Evolutionary conservation across 1,284 basidiomycete genomes (phyloP), one percentile per base, ranked within the genome.

Genomic region (Cryptococcus wingfieldii): DNA sequence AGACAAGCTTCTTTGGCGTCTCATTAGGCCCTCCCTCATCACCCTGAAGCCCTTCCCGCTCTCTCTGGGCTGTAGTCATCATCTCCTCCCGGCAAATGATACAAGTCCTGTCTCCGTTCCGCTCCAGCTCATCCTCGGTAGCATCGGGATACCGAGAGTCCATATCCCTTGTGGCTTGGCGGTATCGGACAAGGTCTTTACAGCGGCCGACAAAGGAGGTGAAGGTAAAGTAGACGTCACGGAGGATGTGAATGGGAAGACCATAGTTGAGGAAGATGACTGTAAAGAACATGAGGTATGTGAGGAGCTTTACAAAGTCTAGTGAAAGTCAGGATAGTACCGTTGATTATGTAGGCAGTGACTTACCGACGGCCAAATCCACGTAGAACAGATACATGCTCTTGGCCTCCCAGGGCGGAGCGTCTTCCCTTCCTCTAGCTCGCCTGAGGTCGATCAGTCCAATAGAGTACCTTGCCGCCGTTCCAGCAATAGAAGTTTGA

Each of bases 21-120:
- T 89, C 89, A 68, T 98, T 98, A 19, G 89, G 90, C 1, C 88
- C 90, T 55, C 87, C 87, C 37, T 74, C 70, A 43, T 43, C 46
- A 18, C 39, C 46, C 4, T 10, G 45, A 16, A 46, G 13, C 27
- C 45, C 45, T 10, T 46, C 27, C 23, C 23, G 19, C 25, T 66
- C 74, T 49, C 45, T 13, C 25, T 46, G 45, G 27, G 9, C 4
- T 27, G 77, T 77, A 18, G 81, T 72, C 38, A 83, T 76, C 91
- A 99, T 94, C 72, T 98, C 95, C 77, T 98, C 95, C n/a, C 96
- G 83, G 71, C 96, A 98, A 65, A 98, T 98, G 69, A 98, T 98
- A 72, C 96, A 98, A 3, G 93, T 98, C 55, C 83, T 84, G 77
- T 98, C 96, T 50, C 83, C 86, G 81, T 88, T 85, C 9, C 80